A percentile compares a stretch with the other conserved stretches of the same genome.
These are phyloP conservation scores for Copromyces sp. DNA, from an alignment of 495 filamentous ascomycete species.

Conservation along the genomic window DNA sequence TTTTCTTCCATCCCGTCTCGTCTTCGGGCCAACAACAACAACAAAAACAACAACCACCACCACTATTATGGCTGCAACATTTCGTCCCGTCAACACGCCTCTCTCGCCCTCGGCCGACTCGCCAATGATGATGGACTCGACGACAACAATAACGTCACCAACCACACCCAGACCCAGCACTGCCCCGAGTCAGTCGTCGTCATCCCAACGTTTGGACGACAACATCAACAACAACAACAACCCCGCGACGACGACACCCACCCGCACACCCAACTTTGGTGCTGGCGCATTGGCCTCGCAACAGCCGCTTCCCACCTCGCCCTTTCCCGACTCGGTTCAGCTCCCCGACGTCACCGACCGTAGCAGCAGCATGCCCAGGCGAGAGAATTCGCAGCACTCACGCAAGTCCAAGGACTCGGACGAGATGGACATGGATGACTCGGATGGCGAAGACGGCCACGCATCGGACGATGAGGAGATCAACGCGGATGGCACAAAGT, in stretches of 20 bases:
- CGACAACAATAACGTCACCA: constrained; percentile 52
- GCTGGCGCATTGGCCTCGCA: constrained; percentile 37
- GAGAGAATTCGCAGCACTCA: constrained; percentile 52
- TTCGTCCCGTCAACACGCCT: constrained; percentile 69
- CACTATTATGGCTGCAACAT: constrained; percentile 42
- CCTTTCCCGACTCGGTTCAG: constrained; percentile 43
- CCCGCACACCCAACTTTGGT: constrained; percentile 43
- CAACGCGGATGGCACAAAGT: constrained; percentile 51
- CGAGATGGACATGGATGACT: constrained; percentile 68
- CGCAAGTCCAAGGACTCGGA: constrained; percentile 57
- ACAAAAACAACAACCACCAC: not conserved
- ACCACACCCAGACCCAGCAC: constrained; percentile 45
- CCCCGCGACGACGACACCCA: constrained; percentile 45
- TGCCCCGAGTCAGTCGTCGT: constrained; percentile 33
- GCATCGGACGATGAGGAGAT: constrained; percentile 70
- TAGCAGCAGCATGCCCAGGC: constrained; percentile 27
- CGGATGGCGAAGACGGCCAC: constrained; percentile 58
- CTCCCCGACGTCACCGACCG: constrained; percentile 34
- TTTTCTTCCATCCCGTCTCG: constrained; percentile 9
- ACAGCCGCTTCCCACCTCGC: constrained; percentile 49
- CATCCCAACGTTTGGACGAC: constrained; percentile 32
- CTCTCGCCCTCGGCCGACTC: constrained; percentile 39
- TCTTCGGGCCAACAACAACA: not conserved
- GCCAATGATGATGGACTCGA: constrained; percentile 32
- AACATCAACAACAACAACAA: not conserved